Base-by-base conservation (phyloP, 371 early-diverging fungal genomes). In the Mucor ambiguus region DNA sequence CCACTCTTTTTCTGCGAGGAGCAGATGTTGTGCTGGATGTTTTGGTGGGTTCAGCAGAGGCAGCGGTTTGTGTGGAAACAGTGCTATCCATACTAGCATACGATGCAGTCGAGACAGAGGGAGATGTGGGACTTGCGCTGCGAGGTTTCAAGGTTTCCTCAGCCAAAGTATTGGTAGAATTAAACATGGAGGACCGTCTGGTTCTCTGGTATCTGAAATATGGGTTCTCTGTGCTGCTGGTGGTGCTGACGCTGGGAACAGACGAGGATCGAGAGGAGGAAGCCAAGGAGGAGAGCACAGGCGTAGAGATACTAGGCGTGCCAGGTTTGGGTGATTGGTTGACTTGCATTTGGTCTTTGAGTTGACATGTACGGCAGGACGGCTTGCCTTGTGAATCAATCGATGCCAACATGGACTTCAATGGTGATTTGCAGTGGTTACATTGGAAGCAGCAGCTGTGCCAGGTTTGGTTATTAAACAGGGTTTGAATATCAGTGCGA, bases 381-480 rank as follows among this genome's bases (percentile, higher is more conserved):
- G 63, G 66, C 1, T 59, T 66, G 11, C 66, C 66, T 32, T 62
- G 54, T 22, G 29, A 32, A 29, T 66, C 66, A n/a, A 58, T 58
- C 6, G 46, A 48, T 6, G 70, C 62, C 24, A 59, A 24, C 20
- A 60, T 57, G 6, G 66, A 26, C 16, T 61, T 66, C 32, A 70
- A 56, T 3, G 66, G 52, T 7, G 49, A 61, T 22, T 58, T 29
- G 37, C 70, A 70, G 8, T 61, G 32, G 14, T 30, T 14, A 16
- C 70, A 70, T 52, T 66, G 66, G n/a, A 70, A 70, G 33, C 70
- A 70, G 29, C 58, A 10, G 7, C 62, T 37, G 44, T 70, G 70
- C 41, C 60, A 70, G 10, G 43, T 37, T 29, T 66, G 61, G 4
- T 66, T 29, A 18, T 61, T 64, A 29, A 58, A 66, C 10, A 49